Conservation (phyloP, 257 asterid genomes). For the Ehretia macrophylla region DNA sequence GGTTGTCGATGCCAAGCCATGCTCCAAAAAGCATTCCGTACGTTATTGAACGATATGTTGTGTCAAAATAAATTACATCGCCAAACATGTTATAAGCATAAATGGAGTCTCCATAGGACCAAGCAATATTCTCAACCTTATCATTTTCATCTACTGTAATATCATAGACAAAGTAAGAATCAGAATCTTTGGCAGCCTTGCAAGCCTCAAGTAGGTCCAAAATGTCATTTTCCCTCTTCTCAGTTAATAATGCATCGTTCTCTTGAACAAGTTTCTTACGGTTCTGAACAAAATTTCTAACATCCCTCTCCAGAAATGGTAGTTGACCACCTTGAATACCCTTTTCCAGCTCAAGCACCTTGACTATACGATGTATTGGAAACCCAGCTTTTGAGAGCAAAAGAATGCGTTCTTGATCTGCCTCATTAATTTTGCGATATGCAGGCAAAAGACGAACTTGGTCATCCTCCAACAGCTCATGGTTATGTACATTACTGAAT, state of each 20-base stretch:
- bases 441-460: slow-evolving; percentile 68
- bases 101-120: slow-evolving; percentile 57
- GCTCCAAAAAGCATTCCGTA: slow-evolving; percentile 52
- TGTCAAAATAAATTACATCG: slow-evolving; percentile 60
- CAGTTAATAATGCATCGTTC: slow-evolving; percentile 51
- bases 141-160: slow-evolving; percentile 47
- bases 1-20: slow-evolving; percentile 63
- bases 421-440: slow-evolving; percentile 63
- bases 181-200: slow-evolving; percentile 45
- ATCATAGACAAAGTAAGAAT: slow-evolving; percentile 51
- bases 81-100: slow-evolving; percentile 51
- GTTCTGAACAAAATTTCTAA: slow-evolving; percentile 63
- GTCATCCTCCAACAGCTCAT: slow-evolving; percentile 63
- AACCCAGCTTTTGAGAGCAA: slow-evolving; percentile 66
- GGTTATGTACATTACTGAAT: slow-evolving; percentile 65
- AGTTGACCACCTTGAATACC: slow-evolving; percentile 56
- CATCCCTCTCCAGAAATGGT: slow-evolving; percentile 67
- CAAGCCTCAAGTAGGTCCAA: slow-evolving; percentile 59
- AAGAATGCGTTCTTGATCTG: slow-evolving; percentile 62
- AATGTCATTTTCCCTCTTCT: slow-evolving; percentile 52
- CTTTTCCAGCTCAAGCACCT: slow-evolving; percentile 59
- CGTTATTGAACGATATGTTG: slow-evolving; percentile 40
- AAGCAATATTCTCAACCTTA: slow-evolving; percentile 63
- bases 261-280: slow-evolving; percentile 51
- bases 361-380: slow-evolving; percentile 58